These are phyloP conservation scores for Sindora glabra DNA, from an alignment of 306 rosid species.

Conservation along the genomic window DNA sequence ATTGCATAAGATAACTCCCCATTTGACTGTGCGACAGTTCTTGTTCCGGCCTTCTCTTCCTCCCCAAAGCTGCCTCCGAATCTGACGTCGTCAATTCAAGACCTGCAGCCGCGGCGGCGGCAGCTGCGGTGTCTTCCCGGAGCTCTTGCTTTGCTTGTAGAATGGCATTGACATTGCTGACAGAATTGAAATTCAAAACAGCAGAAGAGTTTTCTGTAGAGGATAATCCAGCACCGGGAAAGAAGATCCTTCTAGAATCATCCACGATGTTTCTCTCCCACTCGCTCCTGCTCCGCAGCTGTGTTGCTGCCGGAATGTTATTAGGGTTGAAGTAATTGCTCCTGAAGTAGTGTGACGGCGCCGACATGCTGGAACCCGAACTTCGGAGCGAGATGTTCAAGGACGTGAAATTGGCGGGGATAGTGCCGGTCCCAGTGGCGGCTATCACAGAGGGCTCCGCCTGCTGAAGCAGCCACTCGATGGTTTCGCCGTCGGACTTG, in stretches of 20 bases:
- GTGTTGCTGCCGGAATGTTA: conserved; percentile 22
- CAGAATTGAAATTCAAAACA: conserved; percentile 53
- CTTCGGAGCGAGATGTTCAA: conserved; percentile 90
- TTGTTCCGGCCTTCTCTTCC: conserved; percentile 66
- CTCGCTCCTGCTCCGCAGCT: conserved; percentile 22
- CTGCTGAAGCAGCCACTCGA: conserved; percentile 94
- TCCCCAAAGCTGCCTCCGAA: conserved; percentile 27
- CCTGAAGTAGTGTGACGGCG: conserved; percentile 73
- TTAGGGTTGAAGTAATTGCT: conserved; percentile 48
- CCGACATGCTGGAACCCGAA: conserved; percentile 80
- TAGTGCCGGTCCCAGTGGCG: conserved; percentile 90
- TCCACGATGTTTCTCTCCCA: conserved; percentile 49
- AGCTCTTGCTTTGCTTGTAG: conserved; percentile 52
- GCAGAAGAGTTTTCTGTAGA: conserved; percentile 31
- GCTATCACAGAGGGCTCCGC: conserved; percentile 92
- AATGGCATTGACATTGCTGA: conserved; percentile 28
- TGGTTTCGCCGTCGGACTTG: conserved; percentile 90
- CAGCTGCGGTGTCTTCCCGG: conserved; percentile 19
- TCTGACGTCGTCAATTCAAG: conserved; percentile 23
- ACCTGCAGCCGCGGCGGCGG: no score
- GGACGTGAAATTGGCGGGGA: conserved; percentile 86
- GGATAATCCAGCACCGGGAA: conserved; percentile 30
- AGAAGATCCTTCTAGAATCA: conserved; percentile 36
- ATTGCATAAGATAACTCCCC: conserved; percentile 67
- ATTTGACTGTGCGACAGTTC: conserved; percentile 43